Conservation (phyloP, 371 early-diverging fungal species). For the Apophysomyces sp. region DNA sequence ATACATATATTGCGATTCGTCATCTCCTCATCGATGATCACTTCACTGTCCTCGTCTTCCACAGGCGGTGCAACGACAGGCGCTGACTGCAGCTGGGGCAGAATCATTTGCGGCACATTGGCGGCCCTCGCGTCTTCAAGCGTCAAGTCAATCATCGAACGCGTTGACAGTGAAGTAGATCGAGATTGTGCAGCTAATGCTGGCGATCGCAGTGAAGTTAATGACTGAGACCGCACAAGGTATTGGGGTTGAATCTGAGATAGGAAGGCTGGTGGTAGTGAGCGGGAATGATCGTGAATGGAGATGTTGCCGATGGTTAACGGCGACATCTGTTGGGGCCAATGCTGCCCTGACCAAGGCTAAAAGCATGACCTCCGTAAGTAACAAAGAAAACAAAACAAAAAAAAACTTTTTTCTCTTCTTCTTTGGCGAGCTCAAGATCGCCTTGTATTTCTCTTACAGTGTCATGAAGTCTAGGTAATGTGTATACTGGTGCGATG, state of each 20-base stretch:
- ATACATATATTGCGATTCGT: constrained; percentile 32
- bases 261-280: not conserved
- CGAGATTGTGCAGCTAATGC: not conserved
- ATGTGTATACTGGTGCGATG: not conserved
- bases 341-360: not conserved
- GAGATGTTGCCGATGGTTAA: not conserved
- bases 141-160: not conserved
- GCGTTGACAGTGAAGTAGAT: not conserved
- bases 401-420: no score
- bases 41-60: constrained; percentile 14
- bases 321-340: not conserved
- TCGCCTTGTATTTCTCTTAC: not conserved
- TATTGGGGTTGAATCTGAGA: not conserved
- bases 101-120: not conserved
- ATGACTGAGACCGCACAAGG: constrained; percentile 9
- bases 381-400: no score
- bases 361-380: not conserved
- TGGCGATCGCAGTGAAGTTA: not conserved
- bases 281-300: not conserved
- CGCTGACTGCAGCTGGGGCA: no score
- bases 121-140: not conserved
- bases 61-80: no score
- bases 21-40: constrained; percentile 27
- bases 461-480: not conserved
- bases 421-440: not conserved